Percentiles rank a stretch among this genome's conserved stretches.
phyloP scores from a whole-genome alignment of 441 rosid species.

The Flueggea neowawraea region DNA sequence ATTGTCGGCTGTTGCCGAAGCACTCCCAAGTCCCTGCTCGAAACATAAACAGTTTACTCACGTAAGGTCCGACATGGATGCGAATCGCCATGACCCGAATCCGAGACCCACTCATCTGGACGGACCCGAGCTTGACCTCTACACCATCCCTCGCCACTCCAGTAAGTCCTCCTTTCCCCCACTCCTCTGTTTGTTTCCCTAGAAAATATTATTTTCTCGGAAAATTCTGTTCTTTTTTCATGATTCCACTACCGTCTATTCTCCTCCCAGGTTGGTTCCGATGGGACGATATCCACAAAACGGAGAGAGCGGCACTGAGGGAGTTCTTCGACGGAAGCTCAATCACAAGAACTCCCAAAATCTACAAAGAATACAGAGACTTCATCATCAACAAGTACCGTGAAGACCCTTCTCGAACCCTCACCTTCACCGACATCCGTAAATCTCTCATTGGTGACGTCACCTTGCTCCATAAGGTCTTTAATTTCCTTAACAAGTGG shows the following conservation, averaged over 20 bases:
- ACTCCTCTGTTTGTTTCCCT: not conserved
- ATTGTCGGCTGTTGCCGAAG: too few relatives aligned
- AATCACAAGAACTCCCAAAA: constrained; percentile 82
- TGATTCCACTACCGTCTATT: too few relatives aligned
- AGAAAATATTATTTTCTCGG: not conserved
- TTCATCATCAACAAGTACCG: constrained; percentile 90
- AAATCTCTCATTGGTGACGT: constrained; percentile 89
- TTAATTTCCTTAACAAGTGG: constrained; percentile 62
- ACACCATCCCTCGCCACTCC: constrained; percentile 83
- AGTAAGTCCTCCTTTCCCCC: constrained; percentile 35
- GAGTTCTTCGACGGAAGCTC: constrained; percentile 90
- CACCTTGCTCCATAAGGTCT: constrained; percentile 69
- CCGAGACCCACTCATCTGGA: constrained; percentile 33
- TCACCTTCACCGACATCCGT: constrained; percentile 78
- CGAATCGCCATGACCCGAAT: not conserved
- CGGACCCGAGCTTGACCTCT: constrained; percentile 74
- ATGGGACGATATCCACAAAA: constrained; percentile 93
- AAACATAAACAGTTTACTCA: too few relatives aligned
- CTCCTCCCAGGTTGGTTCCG: constrained; percentile 68
- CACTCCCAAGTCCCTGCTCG: too few relatives aligned
- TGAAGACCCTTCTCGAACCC: constrained; percentile 63
- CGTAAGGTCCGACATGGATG: too few relatives aligned
- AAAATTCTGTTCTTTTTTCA: not conserved
- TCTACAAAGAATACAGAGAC: constrained; percentile 91
- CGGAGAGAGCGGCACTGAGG: constrained; percentile 58